Evolutionary conservation across 371 early-diverging fungal genomes (phyloP).

Genomic region (Catenaria anguillulae): DNA sequence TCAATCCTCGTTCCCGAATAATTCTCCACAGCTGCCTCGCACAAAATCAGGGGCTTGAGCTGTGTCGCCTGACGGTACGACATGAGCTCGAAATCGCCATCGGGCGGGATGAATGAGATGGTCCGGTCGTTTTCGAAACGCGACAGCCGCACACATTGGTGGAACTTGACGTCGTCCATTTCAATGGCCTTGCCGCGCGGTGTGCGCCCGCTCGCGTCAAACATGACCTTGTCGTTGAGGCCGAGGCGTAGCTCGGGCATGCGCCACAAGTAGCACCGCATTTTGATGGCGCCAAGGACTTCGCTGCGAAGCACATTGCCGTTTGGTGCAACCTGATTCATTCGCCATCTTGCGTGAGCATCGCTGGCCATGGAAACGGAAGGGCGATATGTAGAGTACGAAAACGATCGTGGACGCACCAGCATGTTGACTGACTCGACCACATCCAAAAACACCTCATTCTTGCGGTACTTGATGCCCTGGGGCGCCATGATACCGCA

Average conservation of each 20-base stretch:
- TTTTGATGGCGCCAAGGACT: conserved; percentile 87
- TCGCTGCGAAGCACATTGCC: conserved; percentile 93
- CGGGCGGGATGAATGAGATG: conserved; percentile 95
- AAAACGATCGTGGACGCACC: conserved; percentile 37
- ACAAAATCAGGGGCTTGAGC: conserved; percentile 92
- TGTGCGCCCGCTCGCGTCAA: conserved; percentile 82
- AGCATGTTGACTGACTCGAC: conserved; percentile 92
- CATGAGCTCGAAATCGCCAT: conserved; percentile 99
- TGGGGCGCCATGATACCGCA: conserved; percentile 97
- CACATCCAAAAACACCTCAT: conserved; percentile 96
- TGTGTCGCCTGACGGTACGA: conserved; percentile 89
- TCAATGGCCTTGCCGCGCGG: conserved; percentile 88
- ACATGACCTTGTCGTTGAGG: conserved; percentile 94
- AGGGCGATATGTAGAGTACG: too few species aligned
- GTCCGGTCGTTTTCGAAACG: conserved; percentile 93
- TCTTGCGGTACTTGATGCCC: conserved; percentile 92
- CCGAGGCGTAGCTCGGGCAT: conserved; percentile 98
- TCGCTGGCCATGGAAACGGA: too few species aligned
- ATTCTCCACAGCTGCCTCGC: conserved; percentile 83
- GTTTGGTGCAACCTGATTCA: conserved; percentile 67
- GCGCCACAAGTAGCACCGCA: conserved; percentile 89
- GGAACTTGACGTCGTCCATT: conserved; percentile 98
- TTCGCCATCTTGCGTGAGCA: too few species aligned
- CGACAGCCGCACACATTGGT: conserved; percentile 92
- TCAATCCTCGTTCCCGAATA: conserved; percentile 88